phyloP scores from a whole-genome alignment of 73 alveolate species.

The Stentor coeruleus region DNA sequence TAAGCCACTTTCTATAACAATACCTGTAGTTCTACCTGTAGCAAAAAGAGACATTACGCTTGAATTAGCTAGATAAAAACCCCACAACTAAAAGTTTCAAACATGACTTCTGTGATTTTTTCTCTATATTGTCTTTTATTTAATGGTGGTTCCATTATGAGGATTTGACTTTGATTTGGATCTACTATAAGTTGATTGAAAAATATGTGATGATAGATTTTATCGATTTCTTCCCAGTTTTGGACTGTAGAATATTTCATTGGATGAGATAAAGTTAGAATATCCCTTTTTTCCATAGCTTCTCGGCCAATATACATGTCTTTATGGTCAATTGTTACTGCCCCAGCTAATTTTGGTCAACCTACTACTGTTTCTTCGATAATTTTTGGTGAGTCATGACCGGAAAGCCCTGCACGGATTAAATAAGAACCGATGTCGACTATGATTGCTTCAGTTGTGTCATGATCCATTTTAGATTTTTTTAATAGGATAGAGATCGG shows the following conservation, averaged over 20 bases:
- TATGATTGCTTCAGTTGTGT: slow-evolving; percentile 40
- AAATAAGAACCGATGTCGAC: slow-evolving; percentile 18
- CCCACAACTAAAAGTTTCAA: slow-evolving; percentile 87
- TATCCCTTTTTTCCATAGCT: slow-evolving; percentile 53
- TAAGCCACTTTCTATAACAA: slow-evolving; percentile 97
- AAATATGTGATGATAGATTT: slow-evolving; percentile 82
- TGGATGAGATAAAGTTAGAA: slow-evolving; percentile 49
- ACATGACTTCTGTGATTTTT: slow-evolving; percentile 75
- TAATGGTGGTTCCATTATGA: slow-evolving; percentile 90
- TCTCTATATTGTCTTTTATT: slow-evolving; percentile 82
- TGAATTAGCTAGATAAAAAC: slow-evolving; percentile 88
- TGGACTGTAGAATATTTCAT: slow-evolving; percentile 62
- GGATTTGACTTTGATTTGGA: slow-evolving; percentile 77
- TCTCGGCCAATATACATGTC: slow-evolving; percentile 77
- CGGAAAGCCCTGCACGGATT: slow-evolving; percentile 41
- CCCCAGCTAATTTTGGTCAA: slow-evolving; percentile 82
- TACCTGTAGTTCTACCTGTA: slow-evolving; percentile 95
- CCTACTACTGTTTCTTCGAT: slow-evolving; percentile 80
- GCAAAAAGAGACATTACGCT: slow-evolving; percentile 94
- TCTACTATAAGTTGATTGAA: slow-evolving; percentile 78
- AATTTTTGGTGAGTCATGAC: slow-evolving; percentile 55
- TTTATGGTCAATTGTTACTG: slow-evolving; percentile 82
- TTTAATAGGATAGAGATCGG: too few species aligned
- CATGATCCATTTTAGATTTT: slow-evolving; percentile 13
- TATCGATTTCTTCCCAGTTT: slow-evolving; percentile 81